Percentiles rank a stretch among this genome's conserved stretches.
phyloP scores from a whole-genome alignment of 768 basidiomycete genomes.

The Calocera cornea region DNA sequence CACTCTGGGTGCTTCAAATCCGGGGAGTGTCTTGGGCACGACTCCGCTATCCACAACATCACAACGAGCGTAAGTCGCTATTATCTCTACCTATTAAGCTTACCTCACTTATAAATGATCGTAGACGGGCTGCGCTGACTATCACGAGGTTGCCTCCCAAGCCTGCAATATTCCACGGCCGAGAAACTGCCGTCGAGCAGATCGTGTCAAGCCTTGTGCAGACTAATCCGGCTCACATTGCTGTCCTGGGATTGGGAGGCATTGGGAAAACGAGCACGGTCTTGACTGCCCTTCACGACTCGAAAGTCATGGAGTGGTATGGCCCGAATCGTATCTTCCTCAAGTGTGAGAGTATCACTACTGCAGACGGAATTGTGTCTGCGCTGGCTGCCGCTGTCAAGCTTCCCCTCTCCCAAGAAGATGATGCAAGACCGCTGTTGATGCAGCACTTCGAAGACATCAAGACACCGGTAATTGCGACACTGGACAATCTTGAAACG shows the following conservation, averaged over 20 bases:
- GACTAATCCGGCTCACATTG: background rate
- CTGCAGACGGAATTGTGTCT: background rate
- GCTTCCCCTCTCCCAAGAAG: background rate
- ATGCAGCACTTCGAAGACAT: background rate
- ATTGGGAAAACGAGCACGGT: background rate
- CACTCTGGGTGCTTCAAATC: too few relatives aligned
- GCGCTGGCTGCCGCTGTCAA: background rate
- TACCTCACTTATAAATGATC: too few relatives aligned
- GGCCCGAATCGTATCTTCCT: background rate
- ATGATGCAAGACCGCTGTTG: background rate
- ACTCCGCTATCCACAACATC: too few relatives aligned
- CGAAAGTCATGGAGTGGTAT: background rate
- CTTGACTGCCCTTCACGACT: background rate
- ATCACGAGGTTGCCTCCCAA: background rate
- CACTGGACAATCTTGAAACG: background rate
- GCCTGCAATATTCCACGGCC: background rate
- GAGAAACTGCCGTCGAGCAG: background rate
- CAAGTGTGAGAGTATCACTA: background rate
- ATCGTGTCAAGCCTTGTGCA: background rate
- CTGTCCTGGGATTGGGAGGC: background rate
- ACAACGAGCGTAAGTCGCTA: too few relatives aligned
- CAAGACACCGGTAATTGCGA: background rate
- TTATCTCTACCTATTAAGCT: too few relatives aligned
- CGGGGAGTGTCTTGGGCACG: too few relatives aligned
- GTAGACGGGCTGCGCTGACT: background rate